These are phyloP conservation scores for Eugenia klotzschiana DNA, from an alignment of 441 rosid genomes.

Conservation along the genomic window DNA sequence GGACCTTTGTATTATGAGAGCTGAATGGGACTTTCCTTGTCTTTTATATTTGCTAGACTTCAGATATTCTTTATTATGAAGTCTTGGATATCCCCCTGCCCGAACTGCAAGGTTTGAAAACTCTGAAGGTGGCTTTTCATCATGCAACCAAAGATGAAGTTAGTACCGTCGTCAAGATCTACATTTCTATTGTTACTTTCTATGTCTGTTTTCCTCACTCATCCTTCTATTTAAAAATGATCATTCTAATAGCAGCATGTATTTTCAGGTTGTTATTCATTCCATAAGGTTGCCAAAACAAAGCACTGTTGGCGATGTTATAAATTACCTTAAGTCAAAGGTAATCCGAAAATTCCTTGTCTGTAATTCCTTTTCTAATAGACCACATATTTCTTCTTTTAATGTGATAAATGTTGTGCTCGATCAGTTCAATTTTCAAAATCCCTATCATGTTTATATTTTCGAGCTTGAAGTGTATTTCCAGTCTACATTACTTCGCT, in stretches of 20 bases:
- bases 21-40: not conserved
- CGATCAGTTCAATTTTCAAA: not conserved
- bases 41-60: not conserved
- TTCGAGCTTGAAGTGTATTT: not conserved
- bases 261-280: slow-evolving; percentile 43
- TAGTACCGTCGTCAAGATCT: slow-evolving; percentile 11
- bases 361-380: not conserved
- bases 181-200: not conserved
- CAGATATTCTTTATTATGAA: slow-evolving; percentile 1
- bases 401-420: not conserved
- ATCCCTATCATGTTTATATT: not conserved
- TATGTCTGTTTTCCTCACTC: not conserved
- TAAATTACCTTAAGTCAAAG: slow-evolving; percentile 57
- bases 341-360: slow-evolving; percentile 1
- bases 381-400: not conserved
- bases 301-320: slow-evolving; percentile 68
- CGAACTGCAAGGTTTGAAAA: not conserved
- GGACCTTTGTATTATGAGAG: not conserved
- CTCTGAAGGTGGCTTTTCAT: slow-evolving; percentile 1
- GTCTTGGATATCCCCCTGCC: slow-evolving; percentile 3
- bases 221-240: not conserved
- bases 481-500: not conserved
- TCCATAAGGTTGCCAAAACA: slow-evolving; percentile 58
- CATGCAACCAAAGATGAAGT: slow-evolving; percentile 33
- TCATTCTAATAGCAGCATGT: slow-evolving; percentile 4